Conservation (phyloP, 2,329 filamentous ascomycete species). For the Ophiocordyceps australis region DNA sequence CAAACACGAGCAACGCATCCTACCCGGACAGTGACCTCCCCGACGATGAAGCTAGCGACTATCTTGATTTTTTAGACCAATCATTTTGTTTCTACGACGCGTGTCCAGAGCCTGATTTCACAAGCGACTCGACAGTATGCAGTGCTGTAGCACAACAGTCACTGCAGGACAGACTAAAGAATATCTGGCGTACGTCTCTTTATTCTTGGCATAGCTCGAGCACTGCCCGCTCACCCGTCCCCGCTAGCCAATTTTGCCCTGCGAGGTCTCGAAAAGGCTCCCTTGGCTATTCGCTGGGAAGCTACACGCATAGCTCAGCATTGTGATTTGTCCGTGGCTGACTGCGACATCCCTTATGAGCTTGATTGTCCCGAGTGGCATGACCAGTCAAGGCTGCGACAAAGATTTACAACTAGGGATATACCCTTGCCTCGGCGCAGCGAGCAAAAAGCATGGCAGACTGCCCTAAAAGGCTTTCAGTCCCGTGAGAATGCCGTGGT, state of each 20-base stretch:
- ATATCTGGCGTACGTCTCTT: slow-evolving; percentile 21
- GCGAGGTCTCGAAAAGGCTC: slow-evolving; percentile 19
- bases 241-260: slow-evolving; percentile 18
- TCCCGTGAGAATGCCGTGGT: slow-evolving; percentile 18
- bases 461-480: slow-evolving; percentile 18
- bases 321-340: slow-evolving; percentile 21
- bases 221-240: background rate
- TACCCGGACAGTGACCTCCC: too few species aligned
- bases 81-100: too few species aligned
- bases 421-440: slow-evolving; percentile 30
- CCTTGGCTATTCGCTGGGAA: slow-evolving; percentile 33
- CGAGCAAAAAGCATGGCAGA: slow-evolving; percentile 23
- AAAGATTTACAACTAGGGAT: slow-evolving; percentile 18
- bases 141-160: background rate
- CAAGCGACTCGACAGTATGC: too few species aligned
- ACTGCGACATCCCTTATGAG: slow-evolving; percentile 17
- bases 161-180: slow-evolving; percentile 10
- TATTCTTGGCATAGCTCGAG: background rate
- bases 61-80: too few species aligned
- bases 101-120: too few species aligned
- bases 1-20: too few species aligned
- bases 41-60: too few species aligned
- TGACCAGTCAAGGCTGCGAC: slow-evolving; percentile 24
- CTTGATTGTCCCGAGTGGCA: slow-evolving; percentile 14
- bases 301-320: slow-evolving; percentile 26